These are phyloP conservation scores for Thinopyrum elongatum DNA, from an alignment of 176 grass and related monocot genomes.

Conservation along the genomic window DNA sequence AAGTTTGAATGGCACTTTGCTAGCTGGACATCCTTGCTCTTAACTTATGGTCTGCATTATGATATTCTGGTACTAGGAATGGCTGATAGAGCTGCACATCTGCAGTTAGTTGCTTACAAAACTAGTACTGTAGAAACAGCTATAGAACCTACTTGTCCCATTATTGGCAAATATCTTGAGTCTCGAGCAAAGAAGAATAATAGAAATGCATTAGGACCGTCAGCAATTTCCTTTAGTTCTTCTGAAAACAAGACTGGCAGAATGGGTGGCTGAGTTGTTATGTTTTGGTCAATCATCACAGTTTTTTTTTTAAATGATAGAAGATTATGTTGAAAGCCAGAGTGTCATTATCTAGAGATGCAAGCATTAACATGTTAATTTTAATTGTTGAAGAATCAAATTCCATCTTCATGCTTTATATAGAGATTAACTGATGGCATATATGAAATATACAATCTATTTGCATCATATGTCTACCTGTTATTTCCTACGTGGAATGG, in stretches of 20 bases:
- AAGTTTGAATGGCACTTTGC: conserved; percentile 18
- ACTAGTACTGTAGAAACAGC: neutral
- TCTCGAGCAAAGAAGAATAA: conserved; percentile 1
- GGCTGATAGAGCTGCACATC: neutral
- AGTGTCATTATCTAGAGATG: neutral
- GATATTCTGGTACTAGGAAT: neutral
- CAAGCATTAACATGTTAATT: neutral
- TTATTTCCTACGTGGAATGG: conserved; percentile 1
- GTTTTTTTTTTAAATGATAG: neutral
- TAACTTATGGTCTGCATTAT: neutral
- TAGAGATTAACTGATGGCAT: neutral
- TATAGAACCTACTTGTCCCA: neutral
- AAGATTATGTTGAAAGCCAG: neutral
- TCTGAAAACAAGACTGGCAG: neutral
- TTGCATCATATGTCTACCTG: neutral
- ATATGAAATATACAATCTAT: neutral
- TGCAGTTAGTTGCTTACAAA: neutral
- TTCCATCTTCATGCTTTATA: neutral
- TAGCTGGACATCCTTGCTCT: neutral
- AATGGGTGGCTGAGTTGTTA: neutral
- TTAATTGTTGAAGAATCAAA: neutral
- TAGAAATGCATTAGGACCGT: neutral
- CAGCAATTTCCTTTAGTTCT: conserved; percentile 5
- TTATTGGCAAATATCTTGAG: neutral
- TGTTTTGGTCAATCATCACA: neutral